Percentiles rank a stretch among this genome's conserved stretches.
Evolutionary conservation across 208 protist species (phyloP).

Genomic region (Trypanosoma platydactyli): DNA sequence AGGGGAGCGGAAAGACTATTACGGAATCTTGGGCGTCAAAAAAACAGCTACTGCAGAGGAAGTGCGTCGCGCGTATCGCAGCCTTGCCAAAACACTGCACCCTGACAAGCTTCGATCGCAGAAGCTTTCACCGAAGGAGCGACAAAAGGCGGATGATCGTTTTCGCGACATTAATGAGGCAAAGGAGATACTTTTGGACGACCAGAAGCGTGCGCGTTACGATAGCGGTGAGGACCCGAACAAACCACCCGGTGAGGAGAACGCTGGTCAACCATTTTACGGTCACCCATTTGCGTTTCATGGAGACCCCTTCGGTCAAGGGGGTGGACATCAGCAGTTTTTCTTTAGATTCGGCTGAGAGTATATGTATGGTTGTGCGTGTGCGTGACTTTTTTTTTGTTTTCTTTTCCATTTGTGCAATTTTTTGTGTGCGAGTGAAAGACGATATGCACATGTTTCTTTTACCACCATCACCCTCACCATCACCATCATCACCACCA

Average conservation of each 20-base stretch:
- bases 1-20: conserved; percentile 87
- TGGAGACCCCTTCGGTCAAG: conserved; percentile 26
- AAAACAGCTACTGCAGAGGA: conserved; percentile 75
- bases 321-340: conserved; percentile 48
- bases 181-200: conserved; percentile 88
- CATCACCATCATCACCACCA: too few species aligned
- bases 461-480: too few species aligned
- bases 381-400: conserved; percentile 10
- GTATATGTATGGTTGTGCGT: too few species aligned
- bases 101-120: conserved; percentile 88
- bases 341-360: conserved; percentile 50
- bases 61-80: conserved; percentile 90
- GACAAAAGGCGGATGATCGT: conserved; percentile 60
- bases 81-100: conserved; percentile 85
- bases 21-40: conserved; percentile 90
- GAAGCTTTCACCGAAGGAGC: conserved; percentile 63
- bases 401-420: conserved; percentile 5
- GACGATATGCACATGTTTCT: too few species aligned
- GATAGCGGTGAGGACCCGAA: conserved; percentile 89
- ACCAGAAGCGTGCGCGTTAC: conserved; percentile 85
- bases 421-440: too few species aligned
- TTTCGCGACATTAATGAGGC: conserved; percentile 93
- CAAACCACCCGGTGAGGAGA: conserved; percentile 63
- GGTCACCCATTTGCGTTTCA: conserved; percentile 60
- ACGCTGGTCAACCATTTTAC: conserved; percentile 49